Evolutionary conservation across 2,329 filamentous ascomycete genomes (phyloP), one percentile per base, ranked within the genome.

Genomic region (Trichothecium roseum): DNA sequence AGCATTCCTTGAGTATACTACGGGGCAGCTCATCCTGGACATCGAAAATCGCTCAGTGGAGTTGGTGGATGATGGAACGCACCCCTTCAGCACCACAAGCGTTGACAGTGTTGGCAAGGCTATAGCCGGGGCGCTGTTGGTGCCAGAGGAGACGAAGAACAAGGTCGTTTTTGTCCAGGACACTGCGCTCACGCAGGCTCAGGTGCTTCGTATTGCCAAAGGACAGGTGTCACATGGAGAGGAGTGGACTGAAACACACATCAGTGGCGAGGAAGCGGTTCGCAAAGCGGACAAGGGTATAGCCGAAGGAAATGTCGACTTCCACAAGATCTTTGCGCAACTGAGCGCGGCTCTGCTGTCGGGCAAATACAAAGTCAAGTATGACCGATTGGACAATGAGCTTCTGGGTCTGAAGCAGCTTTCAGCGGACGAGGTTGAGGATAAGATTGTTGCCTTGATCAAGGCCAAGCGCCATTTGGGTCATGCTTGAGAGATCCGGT

Each of bases 1-100:
- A 1, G 51, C 60, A 1, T 77, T 78, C 53, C 64, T 77, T 42
- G 73, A 78, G 48, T 74, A 66, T 68, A 55, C 53, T 10, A 20
- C 57, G 8, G 28, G 51, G 45, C 34, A 42, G 1, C 53, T 50
- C 1, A 63, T 72, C 42, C 31, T 67, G 1, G 55, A 67, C 33
- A 30, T 48, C 3, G 53, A 55, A 12, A 48, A 51, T 2, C 54
- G 57, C n/a, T 55, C 50, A 8, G 55, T 56, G 3, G 54, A 43
- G 1, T 43, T 73, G 4, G 63, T 55, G 39, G 63, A 73, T 41
- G 63, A 62, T 2, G 70, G 69, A 1, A 53, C 69, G 28, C 45
- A 47, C 3, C 35, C 44, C 2, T 62, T 71, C 45, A 64, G 58
- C 15, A 30, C 55, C 3, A 67, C 68, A 0, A 65, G 57, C 0